Evolutionary conservation across 352 stramenopile genomes (phyloP), one percentile per base, ranked within the genome.

Genomic region (Globisporangium nodosum): DNA sequence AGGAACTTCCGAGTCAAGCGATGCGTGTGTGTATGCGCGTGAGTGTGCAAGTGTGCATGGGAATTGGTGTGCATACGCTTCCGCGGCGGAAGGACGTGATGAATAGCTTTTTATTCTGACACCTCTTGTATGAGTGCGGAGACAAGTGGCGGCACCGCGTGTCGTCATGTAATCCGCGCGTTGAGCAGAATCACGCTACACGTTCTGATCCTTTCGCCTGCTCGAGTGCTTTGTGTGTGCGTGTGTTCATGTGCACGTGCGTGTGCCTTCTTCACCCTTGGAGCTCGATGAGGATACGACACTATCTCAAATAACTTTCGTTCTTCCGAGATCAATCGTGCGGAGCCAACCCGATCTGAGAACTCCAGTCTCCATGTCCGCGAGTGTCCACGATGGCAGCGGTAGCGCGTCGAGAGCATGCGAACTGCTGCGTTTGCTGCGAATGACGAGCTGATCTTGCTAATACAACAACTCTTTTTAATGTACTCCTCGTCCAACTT

Each of bases 71-170:
- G 16, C 48, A 35, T 35, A 9, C 24, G 24, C 24, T 27, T 35
- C 8, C 11, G 11, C 35, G 37, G 37, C 37, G 51, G 49, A 70
- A 63, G 73, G 59, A 82, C 83, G 59, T 90, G 82, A 92, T 92
- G 82, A 92, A 90, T 88, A 89, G 82, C 82, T 89, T 80, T 73
- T 76, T 79, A 85, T 89, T 90, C 82, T 92, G 82, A 92, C 82
- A 92, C 82, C 82, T 92, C 82, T 92, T 92, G 82, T 92, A 90
- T 92, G 82, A 92, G 82, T 87, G 75, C 69, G 63, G 56, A 58
- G 68, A 65, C 62, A 74, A 69, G 68, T 49, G 68, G 54, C 69
- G 59, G 61, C 78, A 90, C 78, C 76, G 77, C 77, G 78, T 88
- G 81, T 51, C 39, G 67, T 75, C 68, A 54, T 46, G 64, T 70